Conservation (phyloP, 2,329 filamentous ascomycete species). For the Colletotrichum filicis region DNA sequence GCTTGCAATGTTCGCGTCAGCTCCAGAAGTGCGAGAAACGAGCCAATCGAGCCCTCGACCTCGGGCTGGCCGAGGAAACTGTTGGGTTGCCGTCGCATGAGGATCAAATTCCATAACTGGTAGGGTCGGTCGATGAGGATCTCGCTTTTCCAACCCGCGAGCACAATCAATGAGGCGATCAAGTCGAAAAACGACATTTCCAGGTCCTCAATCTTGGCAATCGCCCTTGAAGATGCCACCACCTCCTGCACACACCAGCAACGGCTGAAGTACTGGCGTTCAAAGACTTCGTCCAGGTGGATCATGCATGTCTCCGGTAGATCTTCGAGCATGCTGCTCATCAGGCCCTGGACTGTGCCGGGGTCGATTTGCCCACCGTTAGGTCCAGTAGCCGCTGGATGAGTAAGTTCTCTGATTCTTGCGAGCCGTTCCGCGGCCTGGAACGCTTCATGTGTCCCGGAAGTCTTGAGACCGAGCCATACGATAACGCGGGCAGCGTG, state of each 20-base stretch:
- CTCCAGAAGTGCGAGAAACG: constrained; percentile 23
- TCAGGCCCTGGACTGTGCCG: neutral
- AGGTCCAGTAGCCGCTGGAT: neutral
- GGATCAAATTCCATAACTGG: constrained; percentile 26
- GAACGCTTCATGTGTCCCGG: constrained; percentile 22
- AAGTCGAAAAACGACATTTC: constrained; percentile 32
- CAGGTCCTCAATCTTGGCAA: constrained; percentile 29
- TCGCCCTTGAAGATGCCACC: constrained; percentile 16
- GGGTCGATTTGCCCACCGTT: constrained; percentile 1
- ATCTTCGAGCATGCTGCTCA: constrained; percentile 15
- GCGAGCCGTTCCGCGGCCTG: constrained; percentile 20
- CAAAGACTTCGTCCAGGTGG: constrained; percentile 17
- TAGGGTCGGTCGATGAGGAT: constrained; percentile 1
- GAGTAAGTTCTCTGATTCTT: constrained; percentile 19
- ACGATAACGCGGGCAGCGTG: constrained; percentile 19
- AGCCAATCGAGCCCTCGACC: constrained; percentile 16
- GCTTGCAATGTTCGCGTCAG: constrained; percentile 26
- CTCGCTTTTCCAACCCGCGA: constrained; percentile 5
- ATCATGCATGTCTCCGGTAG: constrained; percentile 17
- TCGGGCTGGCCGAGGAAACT: neutral
- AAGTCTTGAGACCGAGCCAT: constrained; percentile 23
- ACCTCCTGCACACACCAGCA: constrained; percentile 31
- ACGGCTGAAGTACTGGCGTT: constrained; percentile 21
- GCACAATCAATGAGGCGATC: neutral
- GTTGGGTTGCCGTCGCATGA: constrained; percentile 13